These are phyloP conservation scores for Candida gigantensis DNA, from an alignment of 1,139 yeast species.

Conservation along the genomic window DNA sequence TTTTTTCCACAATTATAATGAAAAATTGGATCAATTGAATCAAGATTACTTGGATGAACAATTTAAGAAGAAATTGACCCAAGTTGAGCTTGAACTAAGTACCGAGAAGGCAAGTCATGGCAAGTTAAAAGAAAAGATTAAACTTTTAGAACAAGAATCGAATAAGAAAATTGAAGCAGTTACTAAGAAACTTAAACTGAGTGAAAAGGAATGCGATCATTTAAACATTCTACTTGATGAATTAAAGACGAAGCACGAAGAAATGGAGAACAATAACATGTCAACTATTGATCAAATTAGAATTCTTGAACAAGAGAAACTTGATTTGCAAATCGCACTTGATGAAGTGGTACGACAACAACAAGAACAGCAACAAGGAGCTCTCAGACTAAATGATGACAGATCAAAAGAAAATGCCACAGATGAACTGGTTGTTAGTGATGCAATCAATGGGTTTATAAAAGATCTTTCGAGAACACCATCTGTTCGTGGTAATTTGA, in stretches of 20 bases:
- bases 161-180: constrained; percentile 20
- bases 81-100: constrained; percentile 23
- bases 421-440: constrained; percentile 7
- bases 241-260: constrained; percentile 31
- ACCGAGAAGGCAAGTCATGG: constrained; percentile 21
- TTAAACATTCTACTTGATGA: constrained; percentile 38
- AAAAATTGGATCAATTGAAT: constrained; percentile 31
- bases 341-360: constrained; percentile 5
- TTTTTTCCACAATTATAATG: constrained; percentile 32
- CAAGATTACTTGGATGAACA: constrained; percentile 26
- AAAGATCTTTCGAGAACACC: constrained; percentile 16
- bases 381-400: not conserved
- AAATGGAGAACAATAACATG: constrained; percentile 3
- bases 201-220: constrained; percentile 21
- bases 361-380: constrained; percentile 7
- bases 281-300: constrained; percentile 6
- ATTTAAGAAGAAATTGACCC: constrained; percentile 22
- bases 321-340: constrained; percentile 2
- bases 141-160: constrained; percentile 21
- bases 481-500: constrained; percentile 13
- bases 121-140: constrained; percentile 22
- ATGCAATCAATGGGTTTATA: constrained; percentile 16
- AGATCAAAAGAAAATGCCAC: not conserved
- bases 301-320: constrained; percentile 7
- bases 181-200: constrained; percentile 19